Evolutionary conservation across 805 yeast genomes (phyloP), one percentile per base, ranked within the genome.

Genomic region (Wickerhamomyces subpelliculosus): DNA sequence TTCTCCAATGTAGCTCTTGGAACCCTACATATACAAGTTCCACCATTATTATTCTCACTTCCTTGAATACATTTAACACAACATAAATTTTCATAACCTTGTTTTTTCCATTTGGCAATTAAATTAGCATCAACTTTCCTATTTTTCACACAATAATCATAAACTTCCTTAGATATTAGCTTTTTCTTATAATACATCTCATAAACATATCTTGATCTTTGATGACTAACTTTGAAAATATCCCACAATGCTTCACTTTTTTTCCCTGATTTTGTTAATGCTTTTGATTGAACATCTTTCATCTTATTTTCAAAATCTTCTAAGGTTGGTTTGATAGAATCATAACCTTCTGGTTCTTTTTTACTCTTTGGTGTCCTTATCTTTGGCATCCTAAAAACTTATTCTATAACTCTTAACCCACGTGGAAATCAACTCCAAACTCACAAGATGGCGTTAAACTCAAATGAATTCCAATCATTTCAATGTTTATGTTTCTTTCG

Each of bases 61-160:
- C 68, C 68, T 50, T 75, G 75, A 25, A 88, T 85, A 55, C 97
- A 88, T 45, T 73, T 70, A 42, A 88, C 58, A 55, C 97, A 88
- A 54, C 97, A 88, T 34, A 88, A 62, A 39, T 80, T 73, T 54
- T 88, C 96, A 57, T 88, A 88, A 9, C 96, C 96, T 52, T 75
- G 79, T 52, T 80, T 80, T 58, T 75, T 78, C 89, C 89, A 82
- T 65, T 81, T 88, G 18, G 95, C 90, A 23, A 88, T 84, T 39
- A 88, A 61, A 32, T 75, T 71, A 6, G 66, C 73, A 53, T 88
- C 90, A 3, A 75, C 84, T 44, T 75, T 74, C 41, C 75, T 73
- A 47, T 84, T 78, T 48, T 72, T 72, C 32, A 86, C 51, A 17
- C 87, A 61, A 82, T 87, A 88, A 32, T 78, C 78, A 57, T 85